Percentiles rank a stretch among this genome's conserved stretches.
These are phyloP conservation scores for Letharia lupina DNA, from an alignment of 495 filamentous ascomycete genomes.

Conservation along the genomic window DNA sequence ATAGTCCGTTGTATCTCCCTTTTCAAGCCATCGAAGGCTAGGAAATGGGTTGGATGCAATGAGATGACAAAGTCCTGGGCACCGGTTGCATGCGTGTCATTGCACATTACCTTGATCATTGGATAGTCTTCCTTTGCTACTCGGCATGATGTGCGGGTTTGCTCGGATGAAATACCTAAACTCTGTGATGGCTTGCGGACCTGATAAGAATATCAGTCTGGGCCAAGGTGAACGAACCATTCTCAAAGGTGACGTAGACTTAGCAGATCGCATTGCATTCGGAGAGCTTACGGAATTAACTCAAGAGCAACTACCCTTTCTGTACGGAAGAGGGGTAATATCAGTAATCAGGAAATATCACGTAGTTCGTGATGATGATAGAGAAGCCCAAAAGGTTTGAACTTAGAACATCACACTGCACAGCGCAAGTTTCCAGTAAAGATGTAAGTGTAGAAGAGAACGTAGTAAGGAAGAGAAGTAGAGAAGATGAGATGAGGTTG, in stretches of 20 bases:
- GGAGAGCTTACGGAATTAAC: not conserved
- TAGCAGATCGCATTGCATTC: not conserved
- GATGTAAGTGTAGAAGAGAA: not conserved
- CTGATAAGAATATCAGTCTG: not conserved
- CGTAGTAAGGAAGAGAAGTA: not conserved
- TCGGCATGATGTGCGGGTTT: slow-evolving; percentile 20
- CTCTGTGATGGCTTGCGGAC: not conserved
- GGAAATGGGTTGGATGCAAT: slow-evolving; percentile 12
- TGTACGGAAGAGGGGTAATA: not conserved
- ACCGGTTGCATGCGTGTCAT: slow-evolving; percentile 23
- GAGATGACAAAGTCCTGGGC: slow-evolving; percentile 2
- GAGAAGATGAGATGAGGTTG: not conserved
- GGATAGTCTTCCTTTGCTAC: slow-evolving; percentile 18
- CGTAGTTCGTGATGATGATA: not conserved
- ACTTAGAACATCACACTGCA: not conserved
- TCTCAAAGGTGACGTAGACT: not conserved
- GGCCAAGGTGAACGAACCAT: not conserved
- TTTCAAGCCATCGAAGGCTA: not conserved
- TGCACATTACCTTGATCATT: slow-evolving; percentile 23
- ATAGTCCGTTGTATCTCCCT: slow-evolving; percentile 3
- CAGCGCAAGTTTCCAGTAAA: not conserved
- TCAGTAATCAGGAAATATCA: not conserved
- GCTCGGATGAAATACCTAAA: slow-evolving; percentile 14
- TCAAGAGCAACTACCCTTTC: not conserved
- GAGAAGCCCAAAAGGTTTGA: not conserved